These are phyloP conservation scores for Phylloporus sp. DNA, from an alignment of 1,284 basidiomycete genomes.

Conservation along the genomic window DNA sequence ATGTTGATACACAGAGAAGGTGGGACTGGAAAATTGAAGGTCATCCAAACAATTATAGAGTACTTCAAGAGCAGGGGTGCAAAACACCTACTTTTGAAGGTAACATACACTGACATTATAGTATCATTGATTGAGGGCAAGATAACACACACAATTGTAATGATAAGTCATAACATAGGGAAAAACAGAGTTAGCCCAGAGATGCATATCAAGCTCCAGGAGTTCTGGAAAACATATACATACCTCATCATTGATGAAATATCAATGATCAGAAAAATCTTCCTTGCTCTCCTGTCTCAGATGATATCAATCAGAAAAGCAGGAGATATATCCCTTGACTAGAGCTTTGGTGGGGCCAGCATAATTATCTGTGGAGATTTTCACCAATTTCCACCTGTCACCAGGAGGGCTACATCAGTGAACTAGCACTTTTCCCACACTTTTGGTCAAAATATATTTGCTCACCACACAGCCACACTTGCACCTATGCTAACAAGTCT, in stretches of 20 bases:
- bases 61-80: conserved; percentile 2
- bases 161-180: too few relatives aligned
- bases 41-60: too few relatives aligned
- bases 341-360: background rate
- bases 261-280: background rate
- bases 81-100: conserved; percentile 7
- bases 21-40: conserved; percentile 14
- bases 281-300: background rate
- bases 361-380: background rate
- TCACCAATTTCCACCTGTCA: background rate
- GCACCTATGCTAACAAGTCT: too few relatives aligned
- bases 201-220: background rate
- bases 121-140: conserved; percentile 17
- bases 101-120: conserved; percentile 10
- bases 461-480: too few relatives aligned
- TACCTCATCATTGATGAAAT: background rate
- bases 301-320: background rate
- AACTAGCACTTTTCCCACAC: too few relatives aligned
- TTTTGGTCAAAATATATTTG: too few relatives aligned
- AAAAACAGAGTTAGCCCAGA: background rate
- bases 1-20: conserved; percentile 18
- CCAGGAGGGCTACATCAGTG: accelerated
- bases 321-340: background rate
- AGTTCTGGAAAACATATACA: background rate
- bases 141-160: conserved; percentile 6